Evolutionary conservation across 495 filamentous ascomycete genomes (phyloP), one percentile per base, ranked within the genome.

Genomic region (Peziza echinospora): DNA sequence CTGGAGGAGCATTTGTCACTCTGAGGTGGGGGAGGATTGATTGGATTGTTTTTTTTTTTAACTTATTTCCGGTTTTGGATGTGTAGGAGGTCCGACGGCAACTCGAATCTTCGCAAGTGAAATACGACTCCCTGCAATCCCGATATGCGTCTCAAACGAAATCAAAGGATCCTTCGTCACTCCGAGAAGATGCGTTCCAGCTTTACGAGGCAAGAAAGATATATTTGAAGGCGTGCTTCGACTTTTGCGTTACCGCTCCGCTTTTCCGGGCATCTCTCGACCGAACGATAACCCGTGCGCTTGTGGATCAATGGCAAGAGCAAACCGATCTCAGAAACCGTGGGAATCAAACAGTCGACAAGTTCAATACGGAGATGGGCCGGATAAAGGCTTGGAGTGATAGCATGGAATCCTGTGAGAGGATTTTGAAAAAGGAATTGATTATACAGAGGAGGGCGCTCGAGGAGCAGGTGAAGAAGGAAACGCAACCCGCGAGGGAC

Each of bases 131-230:
- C 25, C 70, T 82, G 9, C 68, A 91, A 37, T 71, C 83, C 24
- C 72, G 85, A 40, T 94, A 91, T 57, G 69, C 80, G 3, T 65
- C 69, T 5, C 87, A 93, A 62, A 78, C 77, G 24, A 97, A 93
- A 63, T 79, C 83, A 2, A 96, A 94, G 63, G 89, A 97, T 60
- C 73, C 85, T 5, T 92, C 84, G 10, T 71, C 83, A 0, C 66
- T 97, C 45, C 69, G 91, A 42, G 89, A 97, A 61, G 89, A 97
- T 62, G 87, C 91, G 0, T 97, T 96, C 56, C 78, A 89, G 60
- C 76, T 97, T 26, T 89, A 93, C 52, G 91, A 96, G 68, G 81
- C 85, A 13, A 75, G 87, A 43, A 87, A 85, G 61, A 75, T 76
- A 16, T 97, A 96, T 56, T 69, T 94, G 21, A 87, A 82, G 62